These are phyloP conservation scores for peach (Prunus persica) DNA, from an alignment of 306 rosid genomes.

Conservation along the genomic window Prunus_persica_NCBIv2 NC_034012.1:22941001-22941500, in stretches of 20 bases:
- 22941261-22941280: no score
- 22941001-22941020: slow-evolving; percentile 57
- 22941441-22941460: not conserved
- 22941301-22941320: not conserved
- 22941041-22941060: slow-evolving; percentile 72
- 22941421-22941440: no score
- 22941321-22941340: not conserved
- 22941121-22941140: slow-evolving; percentile 73
- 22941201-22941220: slow-evolving; percentile 29
- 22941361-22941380: not conserved
- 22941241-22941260: not conserved
- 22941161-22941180: slow-evolving; percentile 82
- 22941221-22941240: no score
- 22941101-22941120: slow-evolving; percentile 75
- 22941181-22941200: slow-evolving; percentile 48
- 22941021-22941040: slow-evolving; percentile 62
- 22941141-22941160: slow-evolving; percentile 53
- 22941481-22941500: not conserved
- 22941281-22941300: no score
- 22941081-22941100: slow-evolving; percentile 61
- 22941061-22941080: slow-evolving; percentile 69
- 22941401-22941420: not conserved
- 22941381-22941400: not conserved
- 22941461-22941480: not conserved
- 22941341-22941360: not conserved